Percentiles rank a stretch among this genome's conserved stretches.
Evolutionary conservation across 2,329 filamentous ascomycete genomes (phyloP).

Genomic region (Nectriaceae sp.): DNA sequence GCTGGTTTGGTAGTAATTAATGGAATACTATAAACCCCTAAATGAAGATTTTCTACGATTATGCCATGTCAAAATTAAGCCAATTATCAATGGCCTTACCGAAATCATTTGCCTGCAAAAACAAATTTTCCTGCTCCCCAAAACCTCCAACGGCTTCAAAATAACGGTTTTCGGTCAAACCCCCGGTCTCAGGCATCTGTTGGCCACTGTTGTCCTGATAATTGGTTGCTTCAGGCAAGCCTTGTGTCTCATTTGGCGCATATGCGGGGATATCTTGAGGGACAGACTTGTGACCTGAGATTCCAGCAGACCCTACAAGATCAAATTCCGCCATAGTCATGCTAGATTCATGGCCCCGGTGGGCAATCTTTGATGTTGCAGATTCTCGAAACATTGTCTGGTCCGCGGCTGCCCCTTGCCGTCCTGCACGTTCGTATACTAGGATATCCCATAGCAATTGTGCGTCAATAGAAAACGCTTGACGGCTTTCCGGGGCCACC

Average conservation of each 20-base stretch:
- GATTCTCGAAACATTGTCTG: constrained; percentile 24
- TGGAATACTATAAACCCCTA: no score
- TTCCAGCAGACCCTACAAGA: constrained; percentile 39
- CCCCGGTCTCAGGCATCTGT: not conserved
- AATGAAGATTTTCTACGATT: no score
- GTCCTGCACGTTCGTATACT: constrained; percentile 37
- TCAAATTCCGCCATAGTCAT: constrained; percentile 31
- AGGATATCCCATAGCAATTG: constrained; percentile 39
- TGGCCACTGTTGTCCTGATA: not conserved
- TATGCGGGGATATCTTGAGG: constrained; percentile 35
- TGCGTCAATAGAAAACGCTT: constrained; percentile 33
- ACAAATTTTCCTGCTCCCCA: constrained; percentile 25
- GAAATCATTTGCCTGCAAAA: constrained; percentile 39
- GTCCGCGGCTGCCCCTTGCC: constrained; percentile 18
- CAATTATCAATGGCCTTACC: constrained; percentile 38
- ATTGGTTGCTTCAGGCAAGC: not conserved
- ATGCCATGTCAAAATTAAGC: constrained; percentile 20
- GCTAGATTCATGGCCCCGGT: not conserved
- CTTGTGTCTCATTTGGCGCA: constrained; percentile 33
- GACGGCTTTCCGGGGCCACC: not conserved
- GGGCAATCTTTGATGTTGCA: constrained; percentile 4
- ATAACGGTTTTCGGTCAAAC: not conserved
- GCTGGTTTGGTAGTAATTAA: constrained; percentile 12
- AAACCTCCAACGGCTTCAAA: not conserved
- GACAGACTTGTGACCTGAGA: constrained; percentile 40